Conservation (phyloP, 495 filamentous ascomycete species). For the Podospora australis region DNA sequence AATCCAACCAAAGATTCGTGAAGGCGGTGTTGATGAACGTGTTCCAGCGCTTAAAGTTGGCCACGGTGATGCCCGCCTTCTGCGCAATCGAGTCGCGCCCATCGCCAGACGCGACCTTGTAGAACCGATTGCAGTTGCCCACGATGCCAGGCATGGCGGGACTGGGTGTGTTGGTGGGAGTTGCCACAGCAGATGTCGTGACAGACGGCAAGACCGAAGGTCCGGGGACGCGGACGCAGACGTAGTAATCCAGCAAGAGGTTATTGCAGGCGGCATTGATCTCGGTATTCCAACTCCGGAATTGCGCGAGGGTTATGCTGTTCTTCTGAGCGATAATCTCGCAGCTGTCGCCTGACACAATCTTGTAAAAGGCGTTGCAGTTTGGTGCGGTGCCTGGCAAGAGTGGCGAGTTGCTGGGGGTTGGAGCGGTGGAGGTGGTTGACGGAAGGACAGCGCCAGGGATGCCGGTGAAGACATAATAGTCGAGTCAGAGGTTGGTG, state of each 20-base stretch:
- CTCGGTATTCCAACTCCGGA: neutral
- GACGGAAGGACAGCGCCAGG: too few species aligned
- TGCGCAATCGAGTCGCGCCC: neutral
- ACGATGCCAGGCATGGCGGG: neutral
- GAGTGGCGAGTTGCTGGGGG: neutral
- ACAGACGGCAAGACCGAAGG: too few species aligned
- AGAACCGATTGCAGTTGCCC: neutral
- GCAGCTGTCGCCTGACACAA: neutral
- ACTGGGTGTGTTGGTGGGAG: too few species aligned
- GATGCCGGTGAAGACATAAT: neutral
- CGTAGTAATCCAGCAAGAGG: too few species aligned
- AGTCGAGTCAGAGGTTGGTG: neutral
- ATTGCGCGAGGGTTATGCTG: neutral
- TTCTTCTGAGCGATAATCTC: neutral
- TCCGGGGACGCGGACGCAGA: too few species aligned
- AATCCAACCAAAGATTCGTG: slow-evolving; percentile 2
- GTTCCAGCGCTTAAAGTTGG: neutral
- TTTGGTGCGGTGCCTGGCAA: neutral
- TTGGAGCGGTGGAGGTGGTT: neutral
- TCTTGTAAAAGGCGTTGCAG: neutral
- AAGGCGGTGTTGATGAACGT: slow-evolving; percentile 1
- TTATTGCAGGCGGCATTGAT: neutral
- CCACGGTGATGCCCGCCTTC: neutral
- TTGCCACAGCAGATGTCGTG: too few species aligned
- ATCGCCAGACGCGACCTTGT: neutral